Conservation (phyloP, 1,139 yeast genomes). For the Diutina siamensis region DNA sequence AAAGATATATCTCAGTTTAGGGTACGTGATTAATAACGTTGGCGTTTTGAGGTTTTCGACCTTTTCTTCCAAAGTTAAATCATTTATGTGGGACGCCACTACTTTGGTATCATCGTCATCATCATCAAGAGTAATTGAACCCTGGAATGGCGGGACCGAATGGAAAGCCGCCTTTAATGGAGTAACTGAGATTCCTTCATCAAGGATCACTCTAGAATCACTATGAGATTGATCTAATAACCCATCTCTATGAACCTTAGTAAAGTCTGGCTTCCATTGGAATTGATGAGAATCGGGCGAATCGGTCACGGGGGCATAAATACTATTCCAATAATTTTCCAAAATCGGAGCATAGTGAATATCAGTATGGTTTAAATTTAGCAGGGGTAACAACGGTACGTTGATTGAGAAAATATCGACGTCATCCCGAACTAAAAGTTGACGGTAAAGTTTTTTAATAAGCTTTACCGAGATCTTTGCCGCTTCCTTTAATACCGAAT, state of each 20-base stretch:
- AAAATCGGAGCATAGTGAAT: conserved; percentile 67
- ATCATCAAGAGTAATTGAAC: conserved; percentile 34
- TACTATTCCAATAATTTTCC: conserved; percentile 68
- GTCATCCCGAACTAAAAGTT: conserved; percentile 37
- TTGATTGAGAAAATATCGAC: conserved; percentile 77
- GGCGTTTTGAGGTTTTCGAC: conserved; percentile 8
- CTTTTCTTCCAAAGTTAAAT: conserved; percentile 24
- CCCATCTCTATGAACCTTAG: conserved; percentile 52
- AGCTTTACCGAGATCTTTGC: conserved; percentile 55
- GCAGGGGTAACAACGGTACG: conserved; percentile 53
- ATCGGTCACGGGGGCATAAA: conserved; percentile 24
- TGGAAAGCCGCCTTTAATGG: conserved; percentile 71
- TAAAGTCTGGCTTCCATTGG: conserved; percentile 79
- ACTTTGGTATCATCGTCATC: conserved; percentile 10
- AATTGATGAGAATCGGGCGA: conserved; percentile 26
- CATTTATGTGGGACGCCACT: conserved; percentile 45
- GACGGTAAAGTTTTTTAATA: conserved; percentile 41
- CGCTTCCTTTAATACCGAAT: conserved; percentile 48
- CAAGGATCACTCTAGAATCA: conserved; percentile 43
- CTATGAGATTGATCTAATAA: conserved; percentile 39
- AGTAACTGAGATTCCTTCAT: conserved; percentile 58
- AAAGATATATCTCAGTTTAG: not conserved
- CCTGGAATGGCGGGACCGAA: conserved; percentile 40
- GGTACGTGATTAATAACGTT: not conserved
- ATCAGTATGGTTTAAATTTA: conserved; percentile 42